These are phyloP conservation scores for Neurospora pannonica DNA, from an alignment of 495 filamentous ascomycete species.

Conservation along the genomic window DNA sequence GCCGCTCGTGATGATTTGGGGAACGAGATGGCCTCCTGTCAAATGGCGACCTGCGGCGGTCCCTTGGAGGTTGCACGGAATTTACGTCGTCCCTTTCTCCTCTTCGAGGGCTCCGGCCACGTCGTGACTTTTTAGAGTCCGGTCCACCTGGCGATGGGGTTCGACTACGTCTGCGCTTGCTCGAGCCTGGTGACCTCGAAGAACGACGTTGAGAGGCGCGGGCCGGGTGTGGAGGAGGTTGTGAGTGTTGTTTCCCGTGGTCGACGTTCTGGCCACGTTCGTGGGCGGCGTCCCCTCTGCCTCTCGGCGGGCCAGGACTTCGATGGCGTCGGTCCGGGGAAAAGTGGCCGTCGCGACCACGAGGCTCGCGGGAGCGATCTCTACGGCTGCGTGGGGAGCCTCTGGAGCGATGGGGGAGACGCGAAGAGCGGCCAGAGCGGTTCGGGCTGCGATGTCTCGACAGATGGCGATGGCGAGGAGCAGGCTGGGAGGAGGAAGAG, in stretches of 20 bases:
- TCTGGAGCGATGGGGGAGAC: slow-evolving; percentile 12
- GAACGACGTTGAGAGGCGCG: slow-evolving; percentile 11
- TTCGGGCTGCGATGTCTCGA: slow-evolving; percentile 26
- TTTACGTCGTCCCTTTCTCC: slow-evolving; percentile 17
- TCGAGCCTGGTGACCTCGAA: slow-evolving; percentile 24
- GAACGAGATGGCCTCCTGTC: slow-evolving; percentile 23
- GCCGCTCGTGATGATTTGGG: slow-evolving; percentile 12
- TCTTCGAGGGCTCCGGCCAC: slow-evolving; percentile 21
- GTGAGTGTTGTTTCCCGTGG: not conserved
- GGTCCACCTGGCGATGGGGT: slow-evolving; percentile 20
- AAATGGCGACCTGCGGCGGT: slow-evolving; percentile 16
- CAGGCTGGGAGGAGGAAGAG: slow-evolving; percentile 6
- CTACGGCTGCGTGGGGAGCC: slow-evolving; percentile 15
- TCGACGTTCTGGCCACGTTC: not conserved
- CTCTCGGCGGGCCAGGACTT: slow-evolving; percentile 11
- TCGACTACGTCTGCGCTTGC: slow-evolving; percentile 31
- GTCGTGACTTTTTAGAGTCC: slow-evolving; percentile 28
- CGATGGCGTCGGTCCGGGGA: slow-evolving; percentile 16
- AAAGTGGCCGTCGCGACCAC: slow-evolving; percentile 22
- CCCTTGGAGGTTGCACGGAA: slow-evolving; percentile 12
- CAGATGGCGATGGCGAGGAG: slow-evolving; percentile 9
- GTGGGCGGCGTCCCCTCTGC: slow-evolving; percentile 11
- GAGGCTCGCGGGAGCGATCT: slow-evolving; percentile 25
- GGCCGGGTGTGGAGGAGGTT: not conserved
- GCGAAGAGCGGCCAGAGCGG: slow-evolving; percentile 18